Evolutionary conservation across 2,329 filamentous ascomycete species (phyloP).

Genomic region (Pseudocercospora vitis): DNA sequence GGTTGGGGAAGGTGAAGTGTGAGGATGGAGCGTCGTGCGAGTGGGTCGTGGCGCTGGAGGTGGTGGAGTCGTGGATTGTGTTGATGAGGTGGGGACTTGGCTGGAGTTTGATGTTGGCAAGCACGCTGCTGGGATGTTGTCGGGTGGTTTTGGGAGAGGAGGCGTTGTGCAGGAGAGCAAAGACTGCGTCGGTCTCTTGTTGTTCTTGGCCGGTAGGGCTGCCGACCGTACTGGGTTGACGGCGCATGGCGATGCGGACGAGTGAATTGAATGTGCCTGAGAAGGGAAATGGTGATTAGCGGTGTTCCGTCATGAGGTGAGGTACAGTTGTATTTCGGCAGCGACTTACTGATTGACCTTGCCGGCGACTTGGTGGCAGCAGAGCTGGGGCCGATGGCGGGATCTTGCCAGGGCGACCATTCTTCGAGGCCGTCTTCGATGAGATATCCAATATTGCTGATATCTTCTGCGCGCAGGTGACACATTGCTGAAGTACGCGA

Average conservation of each 20-base stretch:
- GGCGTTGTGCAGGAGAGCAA: constrained; percentile 26
- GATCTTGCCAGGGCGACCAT: constrained; percentile 69
- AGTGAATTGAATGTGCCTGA: constrained; percentile 56
- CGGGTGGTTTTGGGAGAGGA: constrained; percentile 14
- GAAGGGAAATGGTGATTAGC: too few species aligned
- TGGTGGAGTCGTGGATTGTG: too few species aligned
- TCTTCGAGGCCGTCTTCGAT: constrained; percentile 69
- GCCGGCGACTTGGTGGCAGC: constrained; percentile 40
- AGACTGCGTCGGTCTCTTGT: constrained; percentile 14
- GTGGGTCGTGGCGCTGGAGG: too few species aligned
- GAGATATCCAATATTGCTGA: constrained; percentile 51
- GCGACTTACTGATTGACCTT: constrained; percentile 48
- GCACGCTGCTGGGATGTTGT: constrained; percentile 33
- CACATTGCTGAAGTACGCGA: constrained; percentile 53
- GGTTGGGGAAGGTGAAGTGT: constrained; percentile 11
- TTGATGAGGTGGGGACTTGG: too few species aligned
- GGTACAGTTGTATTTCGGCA: too few species aligned
- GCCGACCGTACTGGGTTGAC: not conserved
- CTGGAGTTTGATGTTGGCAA: constrained; percentile 15
- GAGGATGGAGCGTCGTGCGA: too few species aligned
- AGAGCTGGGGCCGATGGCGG: constrained; percentile 17
- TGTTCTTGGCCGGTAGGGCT: constrained; percentile 1
- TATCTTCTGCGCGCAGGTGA: constrained; percentile 52
- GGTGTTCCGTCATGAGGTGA: too few species aligned
- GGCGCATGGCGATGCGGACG: constrained; percentile 33